Percentiles rank a stretch among this genome's conserved stretches.
Evolutionary conservation across 2,329 filamentous ascomycete genomes (phyloP).

Genomic region (Penicillium sp.): DNA sequence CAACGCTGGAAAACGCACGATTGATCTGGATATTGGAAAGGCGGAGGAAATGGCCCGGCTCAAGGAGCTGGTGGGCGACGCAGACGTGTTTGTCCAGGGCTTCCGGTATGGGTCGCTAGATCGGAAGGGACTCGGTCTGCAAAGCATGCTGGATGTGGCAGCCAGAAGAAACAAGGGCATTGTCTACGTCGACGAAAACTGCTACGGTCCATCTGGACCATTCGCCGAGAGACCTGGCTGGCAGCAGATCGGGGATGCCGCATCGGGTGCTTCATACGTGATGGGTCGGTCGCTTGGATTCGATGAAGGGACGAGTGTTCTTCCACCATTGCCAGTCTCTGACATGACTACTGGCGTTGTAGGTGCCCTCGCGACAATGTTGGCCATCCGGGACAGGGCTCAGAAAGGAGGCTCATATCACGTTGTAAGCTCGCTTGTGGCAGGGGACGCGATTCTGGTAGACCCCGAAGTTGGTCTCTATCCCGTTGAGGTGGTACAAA

Average conservation of each 20-base stretch:
- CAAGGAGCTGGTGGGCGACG: constrained; percentile 37
- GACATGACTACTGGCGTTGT: constrained; percentile 21
- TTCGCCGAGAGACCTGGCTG: constrained; percentile 43
- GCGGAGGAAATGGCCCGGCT: constrained; percentile 36
- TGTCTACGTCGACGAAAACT: constrained; percentile 45
- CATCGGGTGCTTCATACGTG: constrained; percentile 33
- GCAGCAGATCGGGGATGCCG: constrained; percentile 46
- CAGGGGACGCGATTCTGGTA: constrained; percentile 26
- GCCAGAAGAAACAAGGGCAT: constrained; percentile 37
- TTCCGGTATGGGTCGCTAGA: constrained; percentile 42
- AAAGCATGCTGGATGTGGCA: constrained; percentile 37
- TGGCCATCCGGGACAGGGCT: constrained; percentile 13
- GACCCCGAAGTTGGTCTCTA: constrained; percentile 30
- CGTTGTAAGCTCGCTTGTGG: constrained; percentile 24
- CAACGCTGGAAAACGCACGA: constrained; percentile 21
- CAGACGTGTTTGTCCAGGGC: constrained; percentile 48
- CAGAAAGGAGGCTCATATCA: constrained; percentile 15
- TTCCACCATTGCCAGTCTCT: constrained; percentile 18
- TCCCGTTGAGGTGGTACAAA: constrained; percentile 1
- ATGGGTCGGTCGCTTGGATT: constrained; percentile 29
- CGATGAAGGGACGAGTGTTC: constrained; percentile 11
- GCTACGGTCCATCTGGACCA: constrained; percentile 43
- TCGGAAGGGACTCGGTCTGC: constrained; percentile 25
- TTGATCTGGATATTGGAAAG: constrained; percentile 41
- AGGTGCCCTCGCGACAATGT: constrained; percentile 10